Evolutionary conservation across 2,329 filamentous ascomycete genomes (phyloP), one percentile per base, ranked within the genome.

Genomic region (Clarireedia monteithiana): DNA sequence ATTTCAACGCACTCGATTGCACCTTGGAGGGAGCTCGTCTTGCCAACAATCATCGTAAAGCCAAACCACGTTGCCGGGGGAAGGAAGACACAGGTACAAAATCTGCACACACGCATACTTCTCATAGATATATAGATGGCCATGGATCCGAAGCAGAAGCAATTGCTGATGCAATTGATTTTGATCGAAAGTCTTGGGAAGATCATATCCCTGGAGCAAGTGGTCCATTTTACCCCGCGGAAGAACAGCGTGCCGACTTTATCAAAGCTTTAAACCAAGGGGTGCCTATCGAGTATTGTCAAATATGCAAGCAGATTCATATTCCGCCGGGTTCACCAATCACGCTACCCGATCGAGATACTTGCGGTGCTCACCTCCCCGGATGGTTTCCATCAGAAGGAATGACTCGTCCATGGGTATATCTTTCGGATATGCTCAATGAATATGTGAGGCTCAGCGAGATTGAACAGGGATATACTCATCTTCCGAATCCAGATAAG

Each of bases 311-410:
- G 14, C 53, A 60, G 26, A 42, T 38, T 14, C 67, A 69, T 38
- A 68, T 68, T 26, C 56, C 58, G 5, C 58, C 57, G 6, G 66
- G 64, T n/a, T 27, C 58, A 1, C 59, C 60, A 3, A 38, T 58
- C 10, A 64, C 60, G 10, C 62, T 67, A 26, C 45, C 55, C 17
- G 57, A 64, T 20, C 61, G 65, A 26, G 65, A 67, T 50, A 60
- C 56, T 20, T 68, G 65, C 39, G 62, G 60, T 6, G 48, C 61
- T 17, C 59, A 57, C 17, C 55, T 69, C 4, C 67, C 67, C 1
- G 61, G 63, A 10, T 68, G 66, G 66, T 66, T 67, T 27, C 66
- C 66, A 4, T 57, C 53, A 6, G 42, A 62, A 14, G 40, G 50
- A 2, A 48, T 50, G 10, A 20, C 56, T 7, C 48, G 60, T 7